Base-by-base conservation (phyloP, 176 grass and related monocot genomes). In the Triticum urartu region DNA sequence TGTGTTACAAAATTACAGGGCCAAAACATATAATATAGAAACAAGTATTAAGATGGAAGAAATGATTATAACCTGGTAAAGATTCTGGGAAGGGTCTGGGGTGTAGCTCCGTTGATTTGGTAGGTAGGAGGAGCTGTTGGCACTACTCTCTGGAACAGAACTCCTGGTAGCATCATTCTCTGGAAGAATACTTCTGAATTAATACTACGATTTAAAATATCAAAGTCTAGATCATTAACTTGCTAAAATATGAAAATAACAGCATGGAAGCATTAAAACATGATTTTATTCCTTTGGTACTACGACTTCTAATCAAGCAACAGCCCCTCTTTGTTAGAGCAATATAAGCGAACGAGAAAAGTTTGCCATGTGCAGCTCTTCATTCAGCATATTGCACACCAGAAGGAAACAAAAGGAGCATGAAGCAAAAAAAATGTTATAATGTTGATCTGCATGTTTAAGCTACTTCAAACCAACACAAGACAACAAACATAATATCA, bases 11-110 rank as follows among this genome's bases (percentile, higher is more conserved):
- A 45, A 79, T 68, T 71, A 45, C 56, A 50, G 6, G 2, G 38
- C 25, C 43, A 36, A 61, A 58, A 81, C 52, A 18, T 5, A 30
- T 59, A 63, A 83, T 33, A 45, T 11, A 17, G 15, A 50, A 34
- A 5, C 64, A 68, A 62, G 5, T 72, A 42, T 72, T 15, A 77
- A 68, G 3, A 75, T 35, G 7, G 54, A 80, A 80, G 79, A 30
- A 42, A 88, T 38, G 80, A 80, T 54, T 78, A 7, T n/a, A 64
- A 88, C 97, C 97, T 96, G 87, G 89, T 90, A 94, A 87, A 50
- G 70, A 75, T 85, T 90, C 28, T 89, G 91, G 61, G 91, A 83
- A 59, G 58, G 43, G 8, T 94, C 77, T 42, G 77, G 18, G 66
- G 59, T 18, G 15, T 87, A 87, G 68, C 64, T 87, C 6, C 1